Base-by-base conservation (phyloP, 179 eudicot species). In the Silene vulgaris region DNA sequence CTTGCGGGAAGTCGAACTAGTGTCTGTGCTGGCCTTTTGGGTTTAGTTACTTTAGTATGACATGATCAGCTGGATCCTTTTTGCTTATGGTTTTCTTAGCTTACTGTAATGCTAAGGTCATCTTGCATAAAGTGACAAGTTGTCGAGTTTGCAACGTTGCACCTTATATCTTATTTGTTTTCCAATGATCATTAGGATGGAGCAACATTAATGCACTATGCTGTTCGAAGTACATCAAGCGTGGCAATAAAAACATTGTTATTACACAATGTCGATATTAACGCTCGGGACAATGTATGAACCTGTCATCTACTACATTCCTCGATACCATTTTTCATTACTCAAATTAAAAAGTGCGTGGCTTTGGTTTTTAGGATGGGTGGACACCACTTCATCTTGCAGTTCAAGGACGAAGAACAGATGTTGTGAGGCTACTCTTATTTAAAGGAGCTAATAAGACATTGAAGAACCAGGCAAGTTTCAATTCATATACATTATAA, bases 381-480 rank as follows among this genome's bases (percentile, higher is more conserved):
- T 95, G 99, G 99, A 90, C 91, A 14, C 91, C 99, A 17, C 74
- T 95, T 79, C 99, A 95, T 89, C 85, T 95, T 19, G 99, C 99
- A 62, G 97, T 95, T 69, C 99, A 95, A 80, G 82, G 91, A 32
- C 94, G 91, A 65, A 88, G 97, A 84, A 90, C 96, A 45, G 99
- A 95, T 84, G 74, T 90, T 17, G 93, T 90, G 80, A 89, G 93
- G 86, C 97, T 95, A 79, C 82, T 95, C 78, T 74, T 95, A 75
- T 86, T 89, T 72, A 90, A 88, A 83, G 95, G 97, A 61, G 99
- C 99, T 65, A 90, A 95, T 69, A 88, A 85, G 85, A 84, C 90
- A 48, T 35, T 90, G 30, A 90, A 76, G 85, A 90, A 88, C 84
- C 26, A 81, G 91, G 99, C 89, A 86, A 84, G 74, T 68, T 62